phyloP scores from a whole-genome alignment of 176 grass and related monocot genomes.

The Triticum dicoccoides region DNA sequence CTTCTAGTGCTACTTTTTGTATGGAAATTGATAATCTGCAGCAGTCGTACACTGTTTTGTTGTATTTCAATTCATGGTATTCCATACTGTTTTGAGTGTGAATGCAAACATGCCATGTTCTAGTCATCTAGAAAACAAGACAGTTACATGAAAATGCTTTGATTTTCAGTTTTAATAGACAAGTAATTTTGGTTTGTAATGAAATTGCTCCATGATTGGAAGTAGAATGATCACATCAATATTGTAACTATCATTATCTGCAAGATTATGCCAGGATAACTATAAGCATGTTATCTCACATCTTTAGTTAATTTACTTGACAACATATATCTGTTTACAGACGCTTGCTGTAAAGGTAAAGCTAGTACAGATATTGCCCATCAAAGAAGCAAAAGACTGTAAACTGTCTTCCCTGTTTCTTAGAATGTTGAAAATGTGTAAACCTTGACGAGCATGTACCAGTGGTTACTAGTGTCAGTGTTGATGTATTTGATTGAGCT shows the following conservation, averaged over 20 bases:
- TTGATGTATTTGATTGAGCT: not conserved
- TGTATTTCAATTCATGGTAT: not conserved
- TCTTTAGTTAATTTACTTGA: not conserved
- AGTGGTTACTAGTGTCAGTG: not conserved
- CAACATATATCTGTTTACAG: not conserved
- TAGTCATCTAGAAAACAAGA: not conserved
- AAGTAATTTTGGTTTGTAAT: not conserved
- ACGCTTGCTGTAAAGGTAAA: slow-evolving; percentile 2
- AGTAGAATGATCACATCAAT: not conserved
- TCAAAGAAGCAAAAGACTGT: not conserved
- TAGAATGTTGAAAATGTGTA: not conserved
- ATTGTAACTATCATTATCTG: not conserved
- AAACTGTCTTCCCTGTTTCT: not conserved
- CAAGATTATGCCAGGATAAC: not conserved
- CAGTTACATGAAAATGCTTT: not conserved
- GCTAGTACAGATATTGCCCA: not conserved
- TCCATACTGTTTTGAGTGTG: not conserved
- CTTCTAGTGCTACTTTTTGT: not conserved
- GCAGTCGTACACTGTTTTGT: not conserved
- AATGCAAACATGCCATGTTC: not conserved
- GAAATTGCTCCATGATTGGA: not conserved
- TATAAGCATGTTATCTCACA: not conserved
- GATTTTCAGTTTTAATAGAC: not conserved
- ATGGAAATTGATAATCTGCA: slow-evolving; percentile 4
- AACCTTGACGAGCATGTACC: not conserved